Conservation (phyloP, 2,329 filamentous ascomycete genomes). For the Pestalotiopsis sp. region DNA sequence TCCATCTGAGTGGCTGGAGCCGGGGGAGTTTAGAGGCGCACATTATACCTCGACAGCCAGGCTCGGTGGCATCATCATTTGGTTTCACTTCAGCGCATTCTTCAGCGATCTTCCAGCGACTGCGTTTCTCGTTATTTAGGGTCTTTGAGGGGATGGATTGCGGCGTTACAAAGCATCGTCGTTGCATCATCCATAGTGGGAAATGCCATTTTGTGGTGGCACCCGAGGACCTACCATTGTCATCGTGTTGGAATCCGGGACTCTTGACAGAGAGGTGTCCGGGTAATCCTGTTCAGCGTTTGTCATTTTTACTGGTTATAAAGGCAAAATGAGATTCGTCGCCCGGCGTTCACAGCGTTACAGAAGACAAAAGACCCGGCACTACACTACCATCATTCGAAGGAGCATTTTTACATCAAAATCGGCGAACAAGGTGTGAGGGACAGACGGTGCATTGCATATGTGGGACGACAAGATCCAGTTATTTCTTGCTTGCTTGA, state of each 20-base stretch:
- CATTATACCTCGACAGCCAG: slow-evolving; percentile 27
- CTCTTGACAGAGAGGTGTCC: too few species aligned
- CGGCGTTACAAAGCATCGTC: slow-evolving; percentile 8
- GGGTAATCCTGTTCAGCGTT: neutral
- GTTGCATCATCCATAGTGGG: neutral
- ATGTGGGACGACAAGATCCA: neutral
- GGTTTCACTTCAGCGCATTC: slow-evolving; percentile 29
- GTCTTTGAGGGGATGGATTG: neutral
- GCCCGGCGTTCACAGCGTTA: slow-evolving; percentile 5
- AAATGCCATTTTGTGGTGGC: neutral
- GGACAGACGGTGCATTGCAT: slow-evolving; percentile 1
- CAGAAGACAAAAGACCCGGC: slow-evolving; percentile 13
- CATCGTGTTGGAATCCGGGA: neutral
- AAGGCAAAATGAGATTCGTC: slow-evolving; percentile 9
- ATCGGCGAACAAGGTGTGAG: slow-evolving; percentile 9
- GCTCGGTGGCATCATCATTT: slow-evolving; percentile 29
- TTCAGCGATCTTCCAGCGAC: slow-evolving; percentile 19
- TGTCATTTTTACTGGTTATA: slow-evolving; percentile 6
- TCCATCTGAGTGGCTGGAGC: slow-evolving; percentile 27
- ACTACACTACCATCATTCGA: slow-evolving; percentile 3
- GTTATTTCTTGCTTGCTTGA: neutral
- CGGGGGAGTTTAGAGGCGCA: slow-evolving; percentile 32
- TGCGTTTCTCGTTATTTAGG: slow-evolving; percentile 10
- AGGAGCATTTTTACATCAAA: slow-evolving; percentile 12
- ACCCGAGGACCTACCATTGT: neutral